Base-by-base conservation (phyloP, 1,284 basidiomycete genomes). In the Naganishia liquefaciens region DNA sequence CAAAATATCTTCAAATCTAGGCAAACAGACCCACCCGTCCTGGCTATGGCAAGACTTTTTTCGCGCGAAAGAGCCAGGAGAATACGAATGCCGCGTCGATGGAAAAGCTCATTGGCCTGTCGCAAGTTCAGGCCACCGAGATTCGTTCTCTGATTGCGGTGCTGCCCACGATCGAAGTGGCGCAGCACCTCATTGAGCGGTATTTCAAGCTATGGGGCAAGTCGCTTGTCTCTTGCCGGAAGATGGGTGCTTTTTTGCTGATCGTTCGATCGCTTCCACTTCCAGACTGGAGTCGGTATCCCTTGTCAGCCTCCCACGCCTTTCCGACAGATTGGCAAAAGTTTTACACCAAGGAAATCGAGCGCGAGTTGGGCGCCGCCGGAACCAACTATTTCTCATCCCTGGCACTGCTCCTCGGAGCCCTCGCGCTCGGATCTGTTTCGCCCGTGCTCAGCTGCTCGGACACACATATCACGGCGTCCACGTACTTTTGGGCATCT, bases 401-500 rank as follows among this genome's bases (percentile, higher is more conserved):
- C 3, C 52, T 65, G 33, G 64, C 64, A 5, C 51, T 65, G 37
- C 40, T 65, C 21, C 64, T 65, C 5, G 57, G 55, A 17, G 47
- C 54, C 2, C 52, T 65, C 9, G 64, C 64, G 1, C 40, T 65
- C 11, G 64, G 64, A 23, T 60, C 64, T 33, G 64, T 65, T 15
- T 65, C 64, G 23, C 64, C 64, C 42, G 58, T 58, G 9, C 47
- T 65, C 27, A 65, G 55, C 11, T 61, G 55, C 43, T 23, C 64
- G 23, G 64, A 65, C 43, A 58, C 55, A 1, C 64, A 65, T 27
- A 50, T 58, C 15, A 40, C 52, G 5, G 51, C 55, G 13, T 60
- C 55, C 15, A 58, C 64, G 15, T 52, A 60, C 49, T 65, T 65
- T 53, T 65, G 64, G 64, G 64, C 64, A 17, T 55, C 64, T 25